Percentiles rank a stretch among this genome's conserved stretches.
Conservation (phyloP, 192 early-diverging fungal species). For the Kickxella alabastrina region DNA sequence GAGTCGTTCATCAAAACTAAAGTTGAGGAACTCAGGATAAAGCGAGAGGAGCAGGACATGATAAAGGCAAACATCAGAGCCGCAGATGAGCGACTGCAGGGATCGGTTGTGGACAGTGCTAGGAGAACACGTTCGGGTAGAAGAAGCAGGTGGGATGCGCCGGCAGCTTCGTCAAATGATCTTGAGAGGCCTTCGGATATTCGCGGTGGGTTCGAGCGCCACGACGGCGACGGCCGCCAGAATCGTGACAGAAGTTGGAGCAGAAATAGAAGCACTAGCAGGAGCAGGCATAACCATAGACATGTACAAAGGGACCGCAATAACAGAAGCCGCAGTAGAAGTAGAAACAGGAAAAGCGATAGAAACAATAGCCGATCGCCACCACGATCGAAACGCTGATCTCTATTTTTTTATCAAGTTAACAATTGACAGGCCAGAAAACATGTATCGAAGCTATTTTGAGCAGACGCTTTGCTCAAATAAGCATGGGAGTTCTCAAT, state of each 20-base stretch:
- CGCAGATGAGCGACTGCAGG: slow-evolving; percentile 8
- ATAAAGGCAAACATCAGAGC: slow-evolving; percentile 14
- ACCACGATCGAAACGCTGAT: background rate
- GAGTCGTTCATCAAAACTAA: slow-evolving; percentile 78
- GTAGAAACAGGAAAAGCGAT: background rate
- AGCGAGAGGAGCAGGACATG: slow-evolving; percentile 29
- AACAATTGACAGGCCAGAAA: too few species aligned
- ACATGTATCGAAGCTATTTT: too few species aligned
- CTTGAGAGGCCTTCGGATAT: background rate
- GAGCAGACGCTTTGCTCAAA: too few species aligned
- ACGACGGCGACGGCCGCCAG: background rate
- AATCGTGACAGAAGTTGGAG: background rate
- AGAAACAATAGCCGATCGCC: background rate
- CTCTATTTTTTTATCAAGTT: background rate
- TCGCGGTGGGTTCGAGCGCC: too few species aligned
- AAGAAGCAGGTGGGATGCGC: slow-evolving; percentile 31
- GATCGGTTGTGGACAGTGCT: background rate
- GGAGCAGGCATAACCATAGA: slow-evolving; percentile 1
- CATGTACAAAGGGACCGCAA: background rate
- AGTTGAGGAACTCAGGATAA: slow-evolving; percentile 69
- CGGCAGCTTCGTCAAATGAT: background rate
- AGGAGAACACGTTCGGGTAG: slow-evolving; percentile 12
- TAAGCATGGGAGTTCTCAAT: too few species aligned
- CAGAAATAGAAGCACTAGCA: background rate
- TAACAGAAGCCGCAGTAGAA: slow-evolving; percentile 1